Evolutionary conservation across 768 basidiomycete species (phyloP).

Genomic region (Mycena latifolia): DNA sequence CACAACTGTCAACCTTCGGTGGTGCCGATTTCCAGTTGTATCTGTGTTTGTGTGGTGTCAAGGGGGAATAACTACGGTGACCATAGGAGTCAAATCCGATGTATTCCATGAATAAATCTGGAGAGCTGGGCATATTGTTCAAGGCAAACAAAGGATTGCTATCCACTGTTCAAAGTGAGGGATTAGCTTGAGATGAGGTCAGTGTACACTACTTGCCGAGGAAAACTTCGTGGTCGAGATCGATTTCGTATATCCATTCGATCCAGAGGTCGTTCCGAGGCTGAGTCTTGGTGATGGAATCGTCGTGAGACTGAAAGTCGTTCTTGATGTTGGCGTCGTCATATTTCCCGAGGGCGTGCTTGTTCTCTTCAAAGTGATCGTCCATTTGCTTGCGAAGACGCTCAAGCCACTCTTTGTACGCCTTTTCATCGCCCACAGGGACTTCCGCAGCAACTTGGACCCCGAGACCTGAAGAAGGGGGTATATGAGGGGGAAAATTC

Average conservation of each 20-base stretch:
- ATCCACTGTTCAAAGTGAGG: constrained; percentile 37
- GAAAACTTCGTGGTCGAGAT: constrained; percentile 45
- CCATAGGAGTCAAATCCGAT: constrained; percentile 38
- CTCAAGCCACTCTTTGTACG: constrained; percentile 35
- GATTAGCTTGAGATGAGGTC: background rate
- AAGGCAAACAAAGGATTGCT: constrained; percentile 25
- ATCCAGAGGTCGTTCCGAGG: constrained; percentile 38
- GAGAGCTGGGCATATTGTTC: constrained; percentile 33
- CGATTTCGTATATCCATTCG: constrained; percentile 46
- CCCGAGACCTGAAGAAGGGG: constrained; percentile 30
- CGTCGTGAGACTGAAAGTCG: too few species aligned
- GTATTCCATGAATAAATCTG: constrained; percentile 28
- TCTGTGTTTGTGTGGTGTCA: constrained; percentile 33
- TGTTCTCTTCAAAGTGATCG: constrained; percentile 17
- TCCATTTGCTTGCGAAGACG: constrained; percentile 24
- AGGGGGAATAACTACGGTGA: constrained; percentile 13
- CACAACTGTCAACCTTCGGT: constrained; percentile 24
- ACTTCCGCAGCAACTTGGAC: constrained; percentile 35
- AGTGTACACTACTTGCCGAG: constrained; percentile 35
- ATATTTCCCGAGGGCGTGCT: background rate
- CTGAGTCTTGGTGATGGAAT: constrained; percentile 9
- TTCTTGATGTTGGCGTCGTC: background rate
- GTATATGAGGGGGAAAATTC: background rate
- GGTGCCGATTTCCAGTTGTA: constrained; percentile 39
- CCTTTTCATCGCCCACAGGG: constrained; percentile 26